phyloP scores from a whole-genome alignment of 1,284 basidiomycete species.

The Crepidotus sp. region DNA sequence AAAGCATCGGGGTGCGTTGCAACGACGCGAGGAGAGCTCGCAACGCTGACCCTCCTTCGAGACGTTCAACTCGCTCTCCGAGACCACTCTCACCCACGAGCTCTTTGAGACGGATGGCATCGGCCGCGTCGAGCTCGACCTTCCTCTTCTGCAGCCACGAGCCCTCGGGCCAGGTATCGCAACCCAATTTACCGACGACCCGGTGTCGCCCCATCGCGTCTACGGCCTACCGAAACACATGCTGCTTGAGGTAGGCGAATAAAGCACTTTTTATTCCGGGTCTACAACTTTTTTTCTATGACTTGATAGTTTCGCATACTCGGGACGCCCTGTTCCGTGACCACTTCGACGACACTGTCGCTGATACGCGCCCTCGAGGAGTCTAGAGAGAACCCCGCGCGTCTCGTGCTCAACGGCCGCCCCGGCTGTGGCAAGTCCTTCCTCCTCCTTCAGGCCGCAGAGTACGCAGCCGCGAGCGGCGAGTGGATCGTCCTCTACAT shows the following conservation, averaged over 20 bases:
- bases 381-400: slow-evolving; percentile 39
- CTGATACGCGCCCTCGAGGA: slow-evolving; percentile 46
- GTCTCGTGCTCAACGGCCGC: slow-evolving; percentile 68
- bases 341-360: slow-evolving; percentile 11
- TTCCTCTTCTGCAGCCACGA: neutral
- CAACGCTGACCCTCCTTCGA: neutral
- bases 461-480: slow-evolving; percentile 54
- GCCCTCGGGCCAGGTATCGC: slow-evolving; percentile 6
- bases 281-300: neutral
- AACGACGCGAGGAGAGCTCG: neutral
- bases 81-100: slow-evolving; percentile 2
- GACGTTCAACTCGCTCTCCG: neutral
- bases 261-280: neutral
- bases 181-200: slow-evolving; percentile 7
- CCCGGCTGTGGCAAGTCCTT: slow-evolving; percentile 81
- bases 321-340: slow-evolving; percentile 53
- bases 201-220: slow-evolving; percentile 25
- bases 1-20: neutral
- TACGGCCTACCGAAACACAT: slow-evolving; percentile 62
- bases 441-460: slow-evolving; percentile 72
- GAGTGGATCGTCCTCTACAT: slow-evolving; percentile 86
- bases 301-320: slow-evolving; percentile 54
- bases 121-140: slow-evolving; percentile 10
- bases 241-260: slow-evolving; percentile 45
- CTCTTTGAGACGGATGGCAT: slow-evolving; percentile 12